Base-by-base conservation (phyloP, 2,329 filamentous ascomycete genomes). In the Stagonosporopsis cucurbitacearum region DNA sequence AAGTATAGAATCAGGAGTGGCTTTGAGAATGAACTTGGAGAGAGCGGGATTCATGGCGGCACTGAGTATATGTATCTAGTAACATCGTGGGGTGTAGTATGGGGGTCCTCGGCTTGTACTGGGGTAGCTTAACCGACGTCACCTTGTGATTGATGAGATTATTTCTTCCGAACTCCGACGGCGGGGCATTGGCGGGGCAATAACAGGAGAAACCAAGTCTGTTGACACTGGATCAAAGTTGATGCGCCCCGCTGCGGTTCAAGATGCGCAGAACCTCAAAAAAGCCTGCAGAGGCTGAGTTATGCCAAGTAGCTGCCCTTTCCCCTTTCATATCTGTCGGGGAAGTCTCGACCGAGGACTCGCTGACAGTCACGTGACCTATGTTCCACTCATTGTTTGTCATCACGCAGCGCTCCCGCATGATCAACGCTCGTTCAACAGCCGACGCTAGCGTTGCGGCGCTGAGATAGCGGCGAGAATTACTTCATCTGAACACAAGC, bases 1-100 rank as follows among this genome's bases (percentile, higher is more conserved):
- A 32, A 77, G 61, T 46, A 77, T 76, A 43, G 58, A 61, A 12
- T 68, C 60, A 20, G 75, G 75, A 12, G 75, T 77, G 40, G 59
- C 62, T 50, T 72, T 71, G 43, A 77, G 74, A 40, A 77, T 76
- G 53, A 76, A 74, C 40, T 75, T 76, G 43, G 67, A 67, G n/a
- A 77, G 70, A 28, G 71, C 62, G 23, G 73, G 73, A 64, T 77
- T 76, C 75, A 77, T 76, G 49, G 40, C 44, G 39, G 46, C 30
- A 39, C 50, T 48, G 54, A 59, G 58, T 70, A 69, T 73, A 67
- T 73, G 66, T 69, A 68, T 50, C 23, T 56, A n/a, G n/a, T n/a
- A 48, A 47, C 36, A 45, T 37, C 36, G 55, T 60, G 52, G 52
- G 49, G 49, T 48, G 47, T 49, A 41, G 49, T 28, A 56, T 44